These are phyloP conservation scores for Triangularia verruculosa DNA, from an alignment of 2,329 filamentous ascomycete genomes.

Conservation along the genomic window DNA sequence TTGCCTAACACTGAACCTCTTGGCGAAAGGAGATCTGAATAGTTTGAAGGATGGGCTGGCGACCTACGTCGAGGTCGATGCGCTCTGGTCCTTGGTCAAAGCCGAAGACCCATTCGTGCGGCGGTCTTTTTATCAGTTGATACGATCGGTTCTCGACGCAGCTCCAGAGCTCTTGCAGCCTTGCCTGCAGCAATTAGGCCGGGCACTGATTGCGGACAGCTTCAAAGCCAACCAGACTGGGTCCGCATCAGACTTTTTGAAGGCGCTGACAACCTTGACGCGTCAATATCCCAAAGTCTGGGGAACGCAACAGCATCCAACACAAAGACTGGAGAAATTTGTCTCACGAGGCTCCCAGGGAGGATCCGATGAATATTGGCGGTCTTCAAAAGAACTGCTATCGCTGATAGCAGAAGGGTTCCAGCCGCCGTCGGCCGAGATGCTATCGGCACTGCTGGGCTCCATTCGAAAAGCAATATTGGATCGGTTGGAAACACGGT, in stretches of 20 bases:
- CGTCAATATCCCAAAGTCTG: slow-evolving; percentile 65
- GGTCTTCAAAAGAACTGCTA: slow-evolving; percentile 61
- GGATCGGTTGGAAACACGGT: slow-evolving; percentile 69
- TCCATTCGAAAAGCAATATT: slow-evolving; percentile 70
- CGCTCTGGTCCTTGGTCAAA: slow-evolving; percentile 65
- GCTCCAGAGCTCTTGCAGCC: slow-evolving; percentile 46
- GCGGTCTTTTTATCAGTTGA: slow-evolving; percentile 49
- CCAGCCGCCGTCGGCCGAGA: slow-evolving; percentile 38
- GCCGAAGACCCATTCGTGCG: slow-evolving; percentile 56
- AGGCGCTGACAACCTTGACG: slow-evolving; percentile 66
- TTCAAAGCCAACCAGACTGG: slow-evolving; percentile 69
- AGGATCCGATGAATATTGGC: slow-evolving; percentile 72
- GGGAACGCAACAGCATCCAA: slow-evolving; percentile 60
- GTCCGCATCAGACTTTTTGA: slow-evolving; percentile 69
- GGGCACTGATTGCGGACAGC: slow-evolving; percentile 67
- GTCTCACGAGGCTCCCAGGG: slow-evolving; percentile 81
- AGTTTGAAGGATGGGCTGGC: slow-evolving; percentile 63
- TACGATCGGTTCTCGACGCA: slow-evolving; percentile 48
- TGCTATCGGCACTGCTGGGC: slow-evolving; percentile 59
- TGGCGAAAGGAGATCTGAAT: slow-evolving; percentile 56
- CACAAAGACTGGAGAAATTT: slow-evolving; percentile 64
- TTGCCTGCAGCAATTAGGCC: slow-evolving; percentile 51
- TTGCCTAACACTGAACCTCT: slow-evolving; percentile 52
- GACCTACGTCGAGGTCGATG: slow-evolving; percentile 62
- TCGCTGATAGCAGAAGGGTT: slow-evolving; percentile 52